phyloP scores from a whole-genome alignment of 2,329 filamentous ascomycete genomes.

The Colletotrichum sp. region DNA sequence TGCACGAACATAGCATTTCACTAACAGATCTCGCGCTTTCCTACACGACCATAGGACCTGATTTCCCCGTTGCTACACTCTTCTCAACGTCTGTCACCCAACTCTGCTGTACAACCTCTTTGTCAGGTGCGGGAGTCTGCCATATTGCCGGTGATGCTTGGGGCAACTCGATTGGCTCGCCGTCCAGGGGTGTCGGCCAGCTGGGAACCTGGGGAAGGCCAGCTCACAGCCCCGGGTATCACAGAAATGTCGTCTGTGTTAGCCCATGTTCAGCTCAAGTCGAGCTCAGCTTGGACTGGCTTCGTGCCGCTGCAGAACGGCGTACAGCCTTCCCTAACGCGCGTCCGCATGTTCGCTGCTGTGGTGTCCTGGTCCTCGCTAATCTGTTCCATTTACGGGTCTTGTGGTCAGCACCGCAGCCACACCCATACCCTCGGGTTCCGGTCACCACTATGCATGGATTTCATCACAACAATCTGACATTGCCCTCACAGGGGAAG shows the following conservation, averaged over 20 bases:
- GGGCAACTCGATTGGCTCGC: background rate
- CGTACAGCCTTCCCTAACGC: background rate
- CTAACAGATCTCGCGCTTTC: conserved; percentile 11
- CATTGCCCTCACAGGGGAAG: background rate
- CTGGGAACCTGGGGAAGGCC: background rate
- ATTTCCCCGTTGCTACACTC: background rate
- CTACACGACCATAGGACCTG: background rate
- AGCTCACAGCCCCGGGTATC: background rate
- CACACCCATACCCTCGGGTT: conserved; percentile 2
- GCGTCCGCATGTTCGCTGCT: conserved; percentile 7
- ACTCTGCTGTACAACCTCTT: background rate
- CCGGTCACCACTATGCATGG: background rate
- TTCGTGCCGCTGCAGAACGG: background rate
- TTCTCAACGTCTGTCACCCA: background rate
- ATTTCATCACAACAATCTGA: background rate
- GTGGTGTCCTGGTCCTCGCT: conserved; percentile 11
- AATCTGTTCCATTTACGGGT: conserved; percentile 21
- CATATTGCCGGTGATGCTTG: background rate
- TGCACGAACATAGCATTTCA: conserved; percentile 3
- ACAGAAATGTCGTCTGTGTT: background rate
- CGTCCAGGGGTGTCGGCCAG: background rate
- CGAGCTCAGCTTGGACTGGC: background rate
- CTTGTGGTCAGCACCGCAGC: background rate
- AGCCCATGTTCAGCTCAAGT: background rate
- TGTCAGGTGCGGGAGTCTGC: background rate